Evolutionary conservation across 208 protist species (phyloP).

Genomic region (Phytomonas serpens): DNA sequence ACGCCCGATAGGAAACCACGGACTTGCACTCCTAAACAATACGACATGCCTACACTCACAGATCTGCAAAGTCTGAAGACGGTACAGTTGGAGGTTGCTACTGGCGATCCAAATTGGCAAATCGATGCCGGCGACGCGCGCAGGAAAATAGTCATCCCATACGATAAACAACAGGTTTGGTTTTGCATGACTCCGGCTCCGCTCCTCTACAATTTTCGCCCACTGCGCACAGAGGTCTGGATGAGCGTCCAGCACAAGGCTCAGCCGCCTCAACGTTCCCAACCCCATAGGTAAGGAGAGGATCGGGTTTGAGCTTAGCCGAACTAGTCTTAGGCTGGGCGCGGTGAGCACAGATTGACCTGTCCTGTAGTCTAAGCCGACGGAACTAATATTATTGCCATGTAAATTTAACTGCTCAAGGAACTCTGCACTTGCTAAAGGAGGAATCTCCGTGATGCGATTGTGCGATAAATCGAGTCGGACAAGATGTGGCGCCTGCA

Average conservation of each 20-base stretch:
- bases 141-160: slow-evolving; percentile 79
- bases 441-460: slow-evolving; percentile 42
- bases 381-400: slow-evolving; percentile 44
- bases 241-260: slow-evolving; percentile 67
- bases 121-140: slow-evolving; percentile 19
- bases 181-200: not conserved
- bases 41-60: slow-evolving; percentile 38
- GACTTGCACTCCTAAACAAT: slow-evolving; percentile 26
- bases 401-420: slow-evolving; percentile 58
- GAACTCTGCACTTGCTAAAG: slow-evolving; percentile 22
- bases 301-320: slow-evolving; percentile 64
- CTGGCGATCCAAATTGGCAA: slow-evolving; percentile 45
- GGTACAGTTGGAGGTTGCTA: slow-evolving; percentile 33
- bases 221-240: slow-evolving; percentile 63
- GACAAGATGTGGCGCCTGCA: slow-evolving; percentile 42
- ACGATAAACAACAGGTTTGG: slow-evolving; percentile 29
- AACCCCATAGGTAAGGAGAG: slow-evolving; percentile 36
- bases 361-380: slow-evolving; percentile 22
- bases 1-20: slow-evolving; percentile 24
- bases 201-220: slow-evolving; percentile 19
- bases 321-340: slow-evolving; percentile 47
- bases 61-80: slow-evolving; percentile 27
- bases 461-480: slow-evolving; percentile 72
- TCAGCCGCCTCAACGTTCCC: slow-evolving; percentile 35
- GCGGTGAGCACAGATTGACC: slow-evolving; percentile 45